phyloP scores from a whole-genome alignment of 306 rosid species.

The Lupinus albus region DNA sequence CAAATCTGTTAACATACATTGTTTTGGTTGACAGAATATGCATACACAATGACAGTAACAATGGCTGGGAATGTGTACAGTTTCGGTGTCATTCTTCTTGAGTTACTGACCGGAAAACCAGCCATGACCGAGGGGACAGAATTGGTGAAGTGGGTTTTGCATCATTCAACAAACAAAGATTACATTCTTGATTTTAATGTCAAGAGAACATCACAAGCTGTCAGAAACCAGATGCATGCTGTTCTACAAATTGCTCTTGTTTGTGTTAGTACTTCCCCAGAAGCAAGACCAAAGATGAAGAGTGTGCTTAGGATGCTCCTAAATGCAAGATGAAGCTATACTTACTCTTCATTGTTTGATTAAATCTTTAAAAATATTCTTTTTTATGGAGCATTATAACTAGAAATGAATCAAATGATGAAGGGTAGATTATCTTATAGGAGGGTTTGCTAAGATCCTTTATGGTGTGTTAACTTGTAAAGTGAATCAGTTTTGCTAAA shows the following conservation, averaged over 20 bases:
- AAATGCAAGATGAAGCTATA: slow-evolving; percentile 59
- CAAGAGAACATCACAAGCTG: slow-evolving; percentile 67
- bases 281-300: slow-evolving; percentile 87
- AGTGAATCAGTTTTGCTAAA: slow-evolving; percentile 5
- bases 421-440: slow-evolving; percentile 32
- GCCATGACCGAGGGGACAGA: slow-evolving; percentile 78
- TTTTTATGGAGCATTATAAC: neutral
- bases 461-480: slow-evolving; percentile 32
- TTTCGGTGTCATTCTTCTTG: slow-evolving; percentile 80
- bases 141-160: slow-evolving; percentile 73
- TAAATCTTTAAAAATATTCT: neutral
- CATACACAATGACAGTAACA: slow-evolving; percentile 85
- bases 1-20: slow-evolving; percentile 28
- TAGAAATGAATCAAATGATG: neutral
- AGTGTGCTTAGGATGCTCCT: slow-evolving; percentile 75
- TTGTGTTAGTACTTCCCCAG: slow-evolving; percentile 66
- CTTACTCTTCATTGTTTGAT: neutral
- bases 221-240: slow-evolving; percentile 74
- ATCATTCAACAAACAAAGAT: slow-evolving; percentile 53
- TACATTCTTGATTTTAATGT: slow-evolving; percentile 63
- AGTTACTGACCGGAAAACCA: slow-evolving; percentile 79
- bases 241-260: slow-evolving; percentile 65
- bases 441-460: slow-evolving; percentile 21
- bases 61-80: slow-evolving; percentile 81
- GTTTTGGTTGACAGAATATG: slow-evolving; percentile 72